A percentile compares a stretch with the other conserved stretches of the same genome.
Conservation (phyloP, 139 green algal species). For the Nannochloris sp. region DNA sequence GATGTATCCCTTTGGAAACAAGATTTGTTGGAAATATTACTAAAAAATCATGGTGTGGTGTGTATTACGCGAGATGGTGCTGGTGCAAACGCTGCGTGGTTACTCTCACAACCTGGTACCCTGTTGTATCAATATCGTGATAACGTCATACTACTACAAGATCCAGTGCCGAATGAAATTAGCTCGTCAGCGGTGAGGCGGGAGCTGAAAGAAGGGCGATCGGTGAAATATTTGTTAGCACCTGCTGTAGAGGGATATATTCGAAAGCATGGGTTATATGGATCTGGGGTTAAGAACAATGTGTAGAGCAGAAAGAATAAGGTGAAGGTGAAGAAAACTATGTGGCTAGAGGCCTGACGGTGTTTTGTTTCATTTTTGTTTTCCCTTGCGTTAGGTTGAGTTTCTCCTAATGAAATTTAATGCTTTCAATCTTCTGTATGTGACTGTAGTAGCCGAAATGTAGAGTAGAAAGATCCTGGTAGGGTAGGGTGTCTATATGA, state of each 20-base stretch:
- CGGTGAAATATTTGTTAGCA: slow-evolving; percentile 26
- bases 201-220: slow-evolving; percentile 26
- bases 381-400: too few relatives aligned
- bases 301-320: too few relatives aligned
- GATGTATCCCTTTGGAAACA: slow-evolving; percentile 24
- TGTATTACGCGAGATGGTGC: slow-evolving; percentile 16
- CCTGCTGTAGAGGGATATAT: slow-evolving; percentile 30
- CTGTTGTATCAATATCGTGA: slow-evolving; percentile 22
- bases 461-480: too few relatives aligned
- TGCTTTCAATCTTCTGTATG: too few relatives aligned
- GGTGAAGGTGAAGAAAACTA: too few relatives aligned
- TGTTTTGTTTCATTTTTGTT: too few relatives aligned
- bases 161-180: slow-evolving; percentile 32
- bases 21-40: slow-evolving; percentile 25
- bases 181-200: slow-evolving; percentile 31
- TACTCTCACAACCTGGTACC: slow-evolving; percentile 14
- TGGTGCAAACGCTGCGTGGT: background rate
- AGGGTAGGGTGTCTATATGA: too few relatives aligned
- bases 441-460: too few relatives aligned
- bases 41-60: slow-evolving; percentile 23
- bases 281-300: too few relatives aligned
- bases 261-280: slow-evolving; percentile 25
- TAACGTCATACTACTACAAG: slow-evolving; percentile 29
- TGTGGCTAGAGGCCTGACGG: too few relatives aligned
- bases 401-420: too few relatives aligned